These are phyloP conservation scores for Sungouiella thailandica DNA, from an alignment of 805 yeast genomes.

Conservation along the genomic window DNA sequence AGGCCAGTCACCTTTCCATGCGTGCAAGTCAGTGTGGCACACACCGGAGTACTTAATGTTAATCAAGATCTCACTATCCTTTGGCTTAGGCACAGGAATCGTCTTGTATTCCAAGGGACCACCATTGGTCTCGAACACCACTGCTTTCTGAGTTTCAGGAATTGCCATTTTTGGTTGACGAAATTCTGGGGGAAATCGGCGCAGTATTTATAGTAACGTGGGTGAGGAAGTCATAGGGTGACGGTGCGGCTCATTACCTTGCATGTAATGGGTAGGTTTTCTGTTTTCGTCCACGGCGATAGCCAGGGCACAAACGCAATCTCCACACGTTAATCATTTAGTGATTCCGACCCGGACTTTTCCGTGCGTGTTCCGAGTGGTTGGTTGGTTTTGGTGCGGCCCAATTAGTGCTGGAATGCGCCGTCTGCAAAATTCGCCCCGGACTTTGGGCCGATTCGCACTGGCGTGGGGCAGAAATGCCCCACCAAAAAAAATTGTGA, in stretches of 20 bases:
- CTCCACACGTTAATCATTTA: too few species aligned
- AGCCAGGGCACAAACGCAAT: too few species aligned
- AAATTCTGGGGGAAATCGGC: neutral
- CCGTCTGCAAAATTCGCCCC: too few species aligned
- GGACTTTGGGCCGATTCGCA: too few species aligned
- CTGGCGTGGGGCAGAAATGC: too few species aligned
- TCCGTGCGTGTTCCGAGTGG: too few species aligned
- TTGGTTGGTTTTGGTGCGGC: too few species aligned
- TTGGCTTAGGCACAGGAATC: conserved; percentile 38
- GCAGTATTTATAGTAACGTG: neutral
- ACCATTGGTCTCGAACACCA: conserved; percentile 37
- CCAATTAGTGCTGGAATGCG: too few species aligned
- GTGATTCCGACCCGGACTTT: too few species aligned
- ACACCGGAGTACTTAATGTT: conserved; percentile 44
- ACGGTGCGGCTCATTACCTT: conserved; percentile 1
- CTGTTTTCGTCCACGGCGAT: too few species aligned
- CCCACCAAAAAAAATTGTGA: too few species aligned
- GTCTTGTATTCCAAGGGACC: conserved; percentile 38
- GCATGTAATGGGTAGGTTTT: too few species aligned
- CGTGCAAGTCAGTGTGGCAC: conserved; percentile 44
- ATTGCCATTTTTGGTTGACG: conserved; percentile 14
- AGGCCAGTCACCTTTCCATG: conserved; percentile 47
- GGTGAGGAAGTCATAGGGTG: conserved; percentile 1
- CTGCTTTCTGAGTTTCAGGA: conserved; percentile 41
- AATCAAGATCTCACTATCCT: conserved; percentile 37